Evolutionary conservation across 2,329 filamentous ascomycete species (phyloP).

Genomic region (Pestalotiopsis sp.): DNA sequence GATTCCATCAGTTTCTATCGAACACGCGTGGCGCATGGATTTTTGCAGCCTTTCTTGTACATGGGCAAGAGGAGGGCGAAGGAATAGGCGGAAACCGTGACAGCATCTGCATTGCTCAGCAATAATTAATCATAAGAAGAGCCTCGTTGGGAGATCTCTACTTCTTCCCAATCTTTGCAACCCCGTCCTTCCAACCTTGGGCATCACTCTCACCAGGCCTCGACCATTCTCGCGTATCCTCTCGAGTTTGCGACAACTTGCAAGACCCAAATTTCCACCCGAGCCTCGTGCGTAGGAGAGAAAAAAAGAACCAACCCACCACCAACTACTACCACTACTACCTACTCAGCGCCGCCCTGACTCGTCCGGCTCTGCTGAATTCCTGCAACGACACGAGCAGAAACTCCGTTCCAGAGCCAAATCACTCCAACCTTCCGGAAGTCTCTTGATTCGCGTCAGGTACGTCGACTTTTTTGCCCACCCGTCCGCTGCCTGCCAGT

Average conservation of each 20-base stretch:
- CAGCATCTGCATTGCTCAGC: slow-evolving; percentile 12
- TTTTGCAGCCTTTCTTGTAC: slow-evolving; percentile 27
- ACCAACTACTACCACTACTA: slow-evolving; percentile 1
- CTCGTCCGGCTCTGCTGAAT: slow-evolving; percentile 1
- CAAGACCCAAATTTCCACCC: slow-evolving; percentile 5
- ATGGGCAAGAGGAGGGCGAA: slow-evolving; percentile 2
- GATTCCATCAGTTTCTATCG: slow-evolving; percentile 38
- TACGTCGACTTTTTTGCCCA: background rate
- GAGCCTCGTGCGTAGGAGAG: background rate
- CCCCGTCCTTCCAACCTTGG: background rate
- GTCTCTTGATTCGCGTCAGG: background rate
- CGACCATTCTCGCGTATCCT: background rate
- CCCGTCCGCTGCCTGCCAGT: background rate
- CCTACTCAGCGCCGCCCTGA: background rate
- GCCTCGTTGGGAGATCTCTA: background rate
- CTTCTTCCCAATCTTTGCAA: background rate
- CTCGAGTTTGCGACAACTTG: background rate
- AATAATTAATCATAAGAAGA: slow-evolving; percentile 5
- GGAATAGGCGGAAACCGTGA: slow-evolving; percentile 8
- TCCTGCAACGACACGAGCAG: background rate
- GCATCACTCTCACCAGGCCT: background rate
- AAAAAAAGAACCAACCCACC: slow-evolving; percentile 1
- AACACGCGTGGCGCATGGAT: slow-evolving; percentile 30
- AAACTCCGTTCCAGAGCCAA: background rate
- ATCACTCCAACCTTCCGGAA: background rate